Evolutionary conservation across 2,329 filamentous ascomycete genomes (phyloP), one percentile per base, ranked within the genome.

Genomic region (Westerdykella sp.): DNA sequence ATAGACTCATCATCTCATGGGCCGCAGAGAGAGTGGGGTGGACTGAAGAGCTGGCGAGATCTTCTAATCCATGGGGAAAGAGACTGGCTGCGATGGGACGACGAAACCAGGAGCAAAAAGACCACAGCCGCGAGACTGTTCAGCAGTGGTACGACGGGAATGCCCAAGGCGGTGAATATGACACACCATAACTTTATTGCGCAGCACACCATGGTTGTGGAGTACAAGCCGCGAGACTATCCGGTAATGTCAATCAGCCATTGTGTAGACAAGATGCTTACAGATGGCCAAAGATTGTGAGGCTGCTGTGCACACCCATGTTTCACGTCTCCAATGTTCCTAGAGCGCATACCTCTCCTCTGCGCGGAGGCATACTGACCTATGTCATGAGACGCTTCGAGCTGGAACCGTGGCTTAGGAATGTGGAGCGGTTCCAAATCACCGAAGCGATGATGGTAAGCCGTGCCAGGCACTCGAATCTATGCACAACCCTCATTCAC

Each of bases 171-270:
- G 1, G 56, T 59, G 11, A 48, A 56, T 47, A 54, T 81, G 34
- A 76, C 76, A 0, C 81, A 84, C 55, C 65, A 69, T 43, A 81
- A 81, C 50, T 65, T 80, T 21, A 52, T 61, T 11, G 74, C 77
- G 0, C 72, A 80, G 52, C 73, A 78, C 55, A 71, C 69, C 5
- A 51, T 76, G 16, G 66, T 73, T 1, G 60, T 61, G 18, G 70
- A 73, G 44, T 55, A 64, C 3, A 55, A 69, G 39, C 58, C 60
- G 3, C 57, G 66, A 6, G 65, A 70, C 3, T 74, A 70, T 44
- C 50, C 68, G 35, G 69, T 56, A 35, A 36, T 43, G 16, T 28
- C 6, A 30, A 10, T 38, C 15, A 14, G 18, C 13, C 15, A 23
- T 25, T 16, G 15, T 13, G 18, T 13, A n/a, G 13, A 15, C 15